Evolutionary conservation across 495 filamentous ascomycete genomes (phyloP).

Genomic region (Lepidopterella palustris): DNA sequence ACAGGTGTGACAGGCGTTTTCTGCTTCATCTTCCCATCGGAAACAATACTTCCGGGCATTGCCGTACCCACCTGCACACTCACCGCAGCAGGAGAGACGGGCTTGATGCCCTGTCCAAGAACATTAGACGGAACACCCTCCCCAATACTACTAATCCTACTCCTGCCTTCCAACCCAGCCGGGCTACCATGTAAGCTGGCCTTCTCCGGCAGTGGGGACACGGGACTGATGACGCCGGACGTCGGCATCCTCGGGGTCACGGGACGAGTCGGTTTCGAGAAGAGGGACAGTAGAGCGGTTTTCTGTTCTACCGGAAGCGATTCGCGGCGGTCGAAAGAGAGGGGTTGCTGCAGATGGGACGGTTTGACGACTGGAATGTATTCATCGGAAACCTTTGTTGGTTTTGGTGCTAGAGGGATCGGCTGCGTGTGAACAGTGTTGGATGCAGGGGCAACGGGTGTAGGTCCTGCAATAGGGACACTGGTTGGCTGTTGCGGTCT

Average conservation of each 20-base stretch:
- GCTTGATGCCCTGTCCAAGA: background rate
- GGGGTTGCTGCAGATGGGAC: background rate
- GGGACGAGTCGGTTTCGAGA: constrained; percentile 50
- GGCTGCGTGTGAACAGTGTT: too few species aligned
- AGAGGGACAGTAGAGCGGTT: constrained; percentile 62
- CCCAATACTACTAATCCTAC: constrained; percentile 42
- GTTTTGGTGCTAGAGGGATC: constrained; percentile 11
- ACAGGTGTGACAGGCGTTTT: constrained; percentile 53
- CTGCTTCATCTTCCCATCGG: constrained; percentile 41
- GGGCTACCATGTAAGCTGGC: constrained; percentile 30
- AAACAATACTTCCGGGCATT: constrained; percentile 28
- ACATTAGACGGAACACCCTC: constrained; percentile 14
- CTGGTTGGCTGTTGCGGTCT: constrained; percentile 43
- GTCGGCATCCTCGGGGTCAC: constrained; percentile 29
- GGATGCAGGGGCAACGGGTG: too few species aligned
- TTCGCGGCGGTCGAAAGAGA: constrained; percentile 38
- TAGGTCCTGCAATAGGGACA: constrained; percentile 26
- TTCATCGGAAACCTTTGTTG: too few species aligned
- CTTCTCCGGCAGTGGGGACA: constrained; percentile 46
- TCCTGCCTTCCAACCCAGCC: constrained; percentile 38
- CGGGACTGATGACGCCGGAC: constrained; percentile 28
- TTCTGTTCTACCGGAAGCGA: constrained; percentile 48
- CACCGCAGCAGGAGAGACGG: constrained; percentile 11
- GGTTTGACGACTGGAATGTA: constrained; percentile 19
- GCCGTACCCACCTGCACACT: constrained; percentile 16